Evolutionary conservation across 257 asterid genomes (phyloP), one percentile per base, ranked within the genome.

Genomic region (Salvia miltiorrhiza): DNA sequence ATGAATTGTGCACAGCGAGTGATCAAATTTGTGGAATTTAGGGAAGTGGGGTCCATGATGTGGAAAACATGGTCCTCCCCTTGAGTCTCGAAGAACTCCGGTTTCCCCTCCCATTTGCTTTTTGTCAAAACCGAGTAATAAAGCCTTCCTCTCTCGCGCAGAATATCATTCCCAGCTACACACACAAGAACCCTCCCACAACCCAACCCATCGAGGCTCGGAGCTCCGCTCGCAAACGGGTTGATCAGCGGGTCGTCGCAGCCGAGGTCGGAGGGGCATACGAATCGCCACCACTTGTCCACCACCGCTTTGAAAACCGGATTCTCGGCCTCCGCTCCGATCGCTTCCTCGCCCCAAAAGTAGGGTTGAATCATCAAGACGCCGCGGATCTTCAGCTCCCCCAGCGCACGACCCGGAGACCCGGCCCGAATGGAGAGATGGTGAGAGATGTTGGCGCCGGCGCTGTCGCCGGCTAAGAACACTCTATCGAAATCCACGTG

Each of bases 21-120:
- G 67, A 88, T 71, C 14, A 88, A 79, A 0, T 5, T 7, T 17
- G 8, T 24, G 1, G 96, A 74, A 30, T 82, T 85, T 7, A 75
- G 71, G 1, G 82, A 44, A 4, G 49, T 70, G 6, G 96, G 88
- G 63, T 85, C 80, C 40, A 85, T 71, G n/a, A 91, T 70, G 9
- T 87, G 93, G 55, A 91, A 88, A 40, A 81, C 93, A 37, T 91
- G 97, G 23, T 87, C 96, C 39, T 85, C 93, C 16, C 89, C 91
- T 44, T 78, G 56, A 0, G 88, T 91, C 77, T 83, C 88, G 7
- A 58, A 32, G 0, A 81, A 59, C 83, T 85, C 90, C 0, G 76
- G 91, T 43, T 79, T 68, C 17, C 96, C 95, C 59, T 35, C 4
- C 96, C 92, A 86, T 7, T 43, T 47, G 64, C 90, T 81, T 67